Evolutionary conservation across 2,329 filamentous ascomycete species (phyloP).

Genomic region (Fusarium torulosum): DNA sequence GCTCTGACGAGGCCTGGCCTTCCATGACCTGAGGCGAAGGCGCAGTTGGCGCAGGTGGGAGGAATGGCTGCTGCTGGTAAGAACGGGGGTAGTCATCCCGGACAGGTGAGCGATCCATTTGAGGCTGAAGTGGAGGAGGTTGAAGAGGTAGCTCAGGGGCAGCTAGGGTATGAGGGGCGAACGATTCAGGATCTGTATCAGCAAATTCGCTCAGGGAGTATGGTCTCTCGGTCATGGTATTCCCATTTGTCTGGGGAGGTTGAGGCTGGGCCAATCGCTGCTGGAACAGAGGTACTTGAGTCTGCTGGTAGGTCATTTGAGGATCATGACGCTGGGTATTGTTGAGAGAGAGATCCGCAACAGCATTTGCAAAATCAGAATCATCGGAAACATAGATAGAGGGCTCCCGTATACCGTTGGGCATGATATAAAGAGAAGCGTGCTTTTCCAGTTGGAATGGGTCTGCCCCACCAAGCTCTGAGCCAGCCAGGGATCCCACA

Average conservation of each 20-base stretch:
- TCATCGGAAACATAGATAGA: conserved; percentile 73
- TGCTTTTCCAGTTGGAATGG: conserved; percentile 75
- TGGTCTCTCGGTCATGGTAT: conserved; percentile 46
- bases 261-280: conserved; percentile 17
- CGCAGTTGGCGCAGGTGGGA: conserved; percentile 57
- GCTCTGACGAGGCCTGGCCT: conserved; percentile 63
- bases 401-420: conserved; percentile 62
- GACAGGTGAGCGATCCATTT: conserved; percentile 36
- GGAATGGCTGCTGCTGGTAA: conserved; percentile 33
- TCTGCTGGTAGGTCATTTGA: conserved; percentile 37
- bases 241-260: conserved; percentile 32
- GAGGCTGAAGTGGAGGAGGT: conserved; percentile 42
- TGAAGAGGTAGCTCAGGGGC: conserved; percentile 43
- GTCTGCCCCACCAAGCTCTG: conserved; percentile 66
- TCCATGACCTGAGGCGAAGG: conserved; percentile 67
- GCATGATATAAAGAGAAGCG: conserved; percentile 64
- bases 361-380: conserved; percentile 60
- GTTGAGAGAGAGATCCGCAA: conserved; percentile 51
- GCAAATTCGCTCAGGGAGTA: conserved; percentile 58
- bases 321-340: conserved; percentile 39
- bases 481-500: conserved; percentile 66
- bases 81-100: conserved; percentile 34
- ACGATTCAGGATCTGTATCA: conserved; percentile 56
- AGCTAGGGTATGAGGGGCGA: conserved; percentile 51
- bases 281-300: conserved; percentile 35